Percentiles rank a stretch among this genome's conserved stretches.
Conservation (phyloP, 2,329 filamentous ascomycete species). For the Epichloe hybrida region DNA sequence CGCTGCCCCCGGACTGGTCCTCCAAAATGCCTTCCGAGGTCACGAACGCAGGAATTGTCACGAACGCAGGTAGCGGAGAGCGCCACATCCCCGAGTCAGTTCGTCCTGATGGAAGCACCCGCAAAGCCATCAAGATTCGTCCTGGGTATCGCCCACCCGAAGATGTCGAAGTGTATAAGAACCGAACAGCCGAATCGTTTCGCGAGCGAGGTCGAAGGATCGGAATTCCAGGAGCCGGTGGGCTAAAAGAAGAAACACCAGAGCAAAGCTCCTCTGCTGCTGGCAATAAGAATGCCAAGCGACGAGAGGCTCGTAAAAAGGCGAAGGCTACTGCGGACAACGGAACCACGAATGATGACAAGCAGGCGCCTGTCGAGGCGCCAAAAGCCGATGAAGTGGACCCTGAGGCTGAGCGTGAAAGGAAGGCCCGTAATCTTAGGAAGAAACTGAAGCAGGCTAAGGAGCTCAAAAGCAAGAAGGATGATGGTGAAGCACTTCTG, state of each 20-base stretch:
- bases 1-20: neutral
- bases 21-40: constrained; percentile 33
- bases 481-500: constrained; percentile 67
- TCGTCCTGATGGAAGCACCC: constrained; percentile 78
- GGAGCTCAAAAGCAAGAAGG: constrained; percentile 83
- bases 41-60: constrained; percentile 61
- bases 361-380: constrained; percentile 8
- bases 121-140: constrained; percentile 85
- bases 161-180: constrained; percentile 93
- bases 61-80: constrained; percentile 60
- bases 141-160: constrained; percentile 90
- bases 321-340: constrained; percentile 44
- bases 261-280: constrained; percentile 35
- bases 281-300: constrained; percentile 79
- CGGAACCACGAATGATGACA: constrained; percentile 43
- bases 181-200: constrained; percentile 73
- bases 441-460: constrained; percentile 93
- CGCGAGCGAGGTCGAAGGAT: constrained; percentile 55
- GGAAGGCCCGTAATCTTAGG: constrained; percentile 79
- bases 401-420: constrained; percentile 68
- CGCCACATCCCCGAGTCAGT: constrained; percentile 81
- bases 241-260: constrained; percentile 35
- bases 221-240: constrained; percentile 59
- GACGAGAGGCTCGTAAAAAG: constrained; percentile 41
- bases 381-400: constrained; percentile 37